Evolutionary conservation across 768 basidiomycete genomes (phyloP).

Genomic region (Lentinula aciculospora): DNA sequence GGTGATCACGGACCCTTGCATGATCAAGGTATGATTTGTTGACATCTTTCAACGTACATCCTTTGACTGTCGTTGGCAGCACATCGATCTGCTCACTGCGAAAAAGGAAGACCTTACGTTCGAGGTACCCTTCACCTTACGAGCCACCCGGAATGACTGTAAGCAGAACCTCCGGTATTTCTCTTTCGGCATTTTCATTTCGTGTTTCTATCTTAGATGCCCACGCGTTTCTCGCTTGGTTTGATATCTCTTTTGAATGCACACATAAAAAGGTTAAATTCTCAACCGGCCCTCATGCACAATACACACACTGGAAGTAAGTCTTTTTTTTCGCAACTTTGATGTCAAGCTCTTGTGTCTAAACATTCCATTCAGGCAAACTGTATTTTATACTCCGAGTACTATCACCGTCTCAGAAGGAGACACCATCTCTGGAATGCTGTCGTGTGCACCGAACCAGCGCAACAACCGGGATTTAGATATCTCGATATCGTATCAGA

Average conservation of each 20-base stretch:
- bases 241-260: slow-evolving; percentile 92
- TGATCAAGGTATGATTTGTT: slow-evolving; percentile 62
- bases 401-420: slow-evolving; percentile 67
- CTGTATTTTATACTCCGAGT: slow-evolving; percentile 93
- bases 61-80: slow-evolving; percentile 32
- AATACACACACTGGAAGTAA: slow-evolving; percentile 96
- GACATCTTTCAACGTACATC: not conserved
- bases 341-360: not conserved
- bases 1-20: slow-evolving; percentile 88
- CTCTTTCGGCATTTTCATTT: not conserved
- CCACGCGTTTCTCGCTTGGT: slow-evolving; percentile 99
- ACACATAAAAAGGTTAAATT: slow-evolving; percentile 95
- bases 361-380: slow-evolving; percentile 55
- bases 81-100: slow-evolving; percentile 85
- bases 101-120: slow-evolving; percentile 96
- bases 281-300: slow-evolving; percentile 95
- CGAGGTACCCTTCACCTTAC: slow-evolving; percentile 70
- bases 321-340: slow-evolving; percentile 22
- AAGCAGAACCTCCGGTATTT: slow-evolving; percentile 20
- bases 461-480: slow-evolving; percentile 95
- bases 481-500: slow-evolving; percentile 73
- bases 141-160: slow-evolving; percentile 90
- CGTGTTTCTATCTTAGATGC: slow-evolving; percentile 50
- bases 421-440: slow-evolving; percentile 64
- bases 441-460: slow-evolving; percentile 83